These are phyloP conservation scores for Boletellus deceptivus DNA, from an alignment of 1,284 basidiomycete genomes.

Conservation along the genomic window DNA sequence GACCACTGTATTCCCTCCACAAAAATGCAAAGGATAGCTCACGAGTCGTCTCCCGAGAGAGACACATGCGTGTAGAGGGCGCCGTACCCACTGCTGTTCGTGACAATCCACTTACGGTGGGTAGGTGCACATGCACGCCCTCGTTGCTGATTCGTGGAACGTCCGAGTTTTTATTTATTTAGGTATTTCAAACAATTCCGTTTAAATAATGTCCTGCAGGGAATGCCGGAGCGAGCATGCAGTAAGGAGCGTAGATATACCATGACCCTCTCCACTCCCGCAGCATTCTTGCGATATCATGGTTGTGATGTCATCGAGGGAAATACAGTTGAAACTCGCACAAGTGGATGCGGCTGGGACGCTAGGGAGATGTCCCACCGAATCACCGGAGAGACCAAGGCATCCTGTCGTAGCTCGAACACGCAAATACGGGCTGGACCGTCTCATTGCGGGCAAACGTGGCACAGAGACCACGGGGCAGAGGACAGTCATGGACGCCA, in stretches of 20 bases:
- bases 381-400: slow-evolving; percentile 18
- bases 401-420: slow-evolving; percentile 13
- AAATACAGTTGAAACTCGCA: slow-evolving; percentile 5
- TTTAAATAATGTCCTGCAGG: no score
- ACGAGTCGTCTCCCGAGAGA: no score
- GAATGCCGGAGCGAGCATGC: no score
- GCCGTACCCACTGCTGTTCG: no score
- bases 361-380: slow-evolving; percentile 4
- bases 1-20: no score
- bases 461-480: no score
- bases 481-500: no score
- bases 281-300: slow-evolving; percentile 17
- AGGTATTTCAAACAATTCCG: no score
- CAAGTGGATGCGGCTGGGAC: slow-evolving; percentile 19
- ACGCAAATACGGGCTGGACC: slow-evolving; percentile 9
- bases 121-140: slow-evolving; percentile 20
- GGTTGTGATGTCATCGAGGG: slow-evolving; percentile 14
- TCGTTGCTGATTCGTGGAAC: neutral
- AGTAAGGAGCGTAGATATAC: neutral
- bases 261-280: slow-evolving; percentile 16
- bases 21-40: no score
- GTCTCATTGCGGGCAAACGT: slow-evolving; percentile 3
- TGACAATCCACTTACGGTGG: slow-evolving; percentile 12
- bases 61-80: no score
- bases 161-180: no score